Conservation (phyloP, 1,284 basidiomycete genomes). For the Fomitopsis palustris region DNA sequence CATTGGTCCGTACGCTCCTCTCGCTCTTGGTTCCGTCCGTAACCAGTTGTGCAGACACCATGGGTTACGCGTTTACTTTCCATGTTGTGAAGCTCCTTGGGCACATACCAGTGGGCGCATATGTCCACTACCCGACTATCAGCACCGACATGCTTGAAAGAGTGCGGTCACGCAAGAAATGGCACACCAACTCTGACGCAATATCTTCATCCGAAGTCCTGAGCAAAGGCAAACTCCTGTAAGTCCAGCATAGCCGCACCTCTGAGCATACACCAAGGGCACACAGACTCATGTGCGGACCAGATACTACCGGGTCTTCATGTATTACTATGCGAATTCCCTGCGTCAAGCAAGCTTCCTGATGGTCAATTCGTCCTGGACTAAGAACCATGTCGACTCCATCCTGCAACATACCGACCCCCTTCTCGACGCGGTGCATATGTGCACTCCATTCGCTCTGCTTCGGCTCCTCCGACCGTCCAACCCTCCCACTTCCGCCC, state of each 20-base stretch:
- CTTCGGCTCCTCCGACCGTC: constrained; percentile 23
- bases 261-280: background rate
- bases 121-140: constrained; percentile 97
- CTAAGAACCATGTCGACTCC: constrained; percentile 77
- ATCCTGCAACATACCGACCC: constrained; percentile 59
- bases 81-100: constrained; percentile 68
- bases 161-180: constrained; percentile 57
- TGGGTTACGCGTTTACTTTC: constrained; percentile 97
- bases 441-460: constrained; percentile 22
- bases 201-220: constrained; percentile 62
- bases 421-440: constrained; percentile 42
- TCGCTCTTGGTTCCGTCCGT: background rate
- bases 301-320: constrained; percentile 90
- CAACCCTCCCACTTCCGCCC: constrained; percentile 26
- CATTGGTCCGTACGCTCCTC: constrained; percentile 56
- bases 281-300: constrained; percentile 1
- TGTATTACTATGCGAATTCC: constrained; percentile 76
- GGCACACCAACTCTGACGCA: constrained; percentile 65
- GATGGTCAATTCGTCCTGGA: constrained; percentile 98
- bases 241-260: constrained; percentile 24
- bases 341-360: constrained; percentile 75
- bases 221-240: constrained; percentile 75
- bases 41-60: constrained; percentile 66
- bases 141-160: constrained; percentile 91
- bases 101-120: constrained; percentile 77